These are phyloP conservation scores for Cordyceps javanica DNA, from an alignment of 2,329 filamentous ascomycete genomes.

Conservation along the genomic window DNA sequence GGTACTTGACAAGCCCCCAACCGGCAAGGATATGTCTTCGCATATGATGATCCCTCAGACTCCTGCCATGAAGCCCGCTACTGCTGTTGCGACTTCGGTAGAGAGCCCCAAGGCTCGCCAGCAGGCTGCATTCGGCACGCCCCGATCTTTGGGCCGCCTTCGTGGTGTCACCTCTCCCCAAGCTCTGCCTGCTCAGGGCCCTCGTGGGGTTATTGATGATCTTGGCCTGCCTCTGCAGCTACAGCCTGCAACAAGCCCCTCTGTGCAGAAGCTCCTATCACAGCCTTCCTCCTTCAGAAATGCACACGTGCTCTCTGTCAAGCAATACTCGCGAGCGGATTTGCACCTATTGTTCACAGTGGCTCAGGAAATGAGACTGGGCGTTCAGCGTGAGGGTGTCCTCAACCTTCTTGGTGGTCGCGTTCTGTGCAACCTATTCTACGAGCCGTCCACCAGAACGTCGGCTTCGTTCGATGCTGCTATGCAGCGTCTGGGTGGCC, in stretches of 20 bases:
- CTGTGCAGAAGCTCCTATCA: constrained; percentile 66
- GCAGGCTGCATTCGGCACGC: constrained; percentile 24
- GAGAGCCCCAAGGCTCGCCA: constrained; percentile 32
- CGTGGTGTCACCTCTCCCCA: constrained; percentile 23
- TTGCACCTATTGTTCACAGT: constrained; percentile 93
- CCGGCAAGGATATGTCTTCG: constrained; percentile 70
- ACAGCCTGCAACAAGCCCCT: constrained; percentile 48
- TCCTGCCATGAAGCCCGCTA: constrained; percentile 49
- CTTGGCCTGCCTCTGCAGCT: constrained; percentile 40
- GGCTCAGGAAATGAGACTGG: constrained; percentile 94
- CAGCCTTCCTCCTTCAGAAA: constrained; percentile 79
- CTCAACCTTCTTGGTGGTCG: constrained; percentile 80
- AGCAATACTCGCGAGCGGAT: constrained; percentile 80
- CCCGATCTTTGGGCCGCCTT: constrained; percentile 26
- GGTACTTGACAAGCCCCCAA: constrained; percentile 44
- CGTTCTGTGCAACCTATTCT: constrained; percentile 90
- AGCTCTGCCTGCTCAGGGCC: constrained; percentile 18
- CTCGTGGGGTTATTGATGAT: constrained; percentile 33
- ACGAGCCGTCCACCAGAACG: constrained; percentile 92
- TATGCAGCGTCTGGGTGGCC: constrained; percentile 94
- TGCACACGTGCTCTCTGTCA: constrained; percentile 85
- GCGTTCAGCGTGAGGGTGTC: constrained; percentile 86
- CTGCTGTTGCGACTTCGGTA: constrained; percentile 28
- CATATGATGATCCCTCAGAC: constrained; percentile 53
- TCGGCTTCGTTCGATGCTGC: constrained; percentile 95